phyloP scores from a whole-genome alignment of 371 early-diverging fungal species.

The Mortierella sp. region DNA sequence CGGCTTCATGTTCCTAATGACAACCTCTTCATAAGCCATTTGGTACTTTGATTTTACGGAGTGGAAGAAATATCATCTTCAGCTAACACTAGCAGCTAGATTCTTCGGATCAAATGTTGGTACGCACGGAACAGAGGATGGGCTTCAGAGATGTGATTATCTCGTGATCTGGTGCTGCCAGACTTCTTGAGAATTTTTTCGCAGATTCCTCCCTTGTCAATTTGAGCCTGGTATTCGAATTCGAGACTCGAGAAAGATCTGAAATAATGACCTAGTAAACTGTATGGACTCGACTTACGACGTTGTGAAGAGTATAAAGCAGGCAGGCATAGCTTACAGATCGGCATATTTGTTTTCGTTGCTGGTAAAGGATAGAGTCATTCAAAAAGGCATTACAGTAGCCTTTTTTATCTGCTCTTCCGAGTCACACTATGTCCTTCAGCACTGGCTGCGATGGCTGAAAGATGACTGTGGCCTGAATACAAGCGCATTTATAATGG shows the following conservation, averaged over 20 bases:
- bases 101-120: conserved; percentile 11
- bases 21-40: background rate
- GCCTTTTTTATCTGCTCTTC: conserved; percentile 8
- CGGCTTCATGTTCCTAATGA: conserved; percentile 7
- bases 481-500: conserved; percentile 17
- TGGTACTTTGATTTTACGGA: conserved; percentile 1
- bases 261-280: no score
- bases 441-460: background rate
- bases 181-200: conserved; percentile 9
- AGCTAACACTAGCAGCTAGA: background rate
- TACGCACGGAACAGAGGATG: conserved; percentile 9
- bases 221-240: conserved; percentile 8
- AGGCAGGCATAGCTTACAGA: no score
- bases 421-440: conserved; percentile 5
- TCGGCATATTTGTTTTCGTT: no score
- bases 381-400: conserved; percentile 2
- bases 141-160: conserved; percentile 21
- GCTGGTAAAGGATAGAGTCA: no score
- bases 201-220: no score
- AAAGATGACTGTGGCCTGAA: conserved; percentile 14
- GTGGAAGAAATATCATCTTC: background rate
- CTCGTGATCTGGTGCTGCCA: conserved; percentile 16
- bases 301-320: no score
- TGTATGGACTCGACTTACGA: no score
- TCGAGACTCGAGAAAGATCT: no score